Percentiles rank a stretch among this genome's conserved stretches.
Conservation (phyloP, 306 rosid species). For the Sphenostylis stenocarpa region DNA sequence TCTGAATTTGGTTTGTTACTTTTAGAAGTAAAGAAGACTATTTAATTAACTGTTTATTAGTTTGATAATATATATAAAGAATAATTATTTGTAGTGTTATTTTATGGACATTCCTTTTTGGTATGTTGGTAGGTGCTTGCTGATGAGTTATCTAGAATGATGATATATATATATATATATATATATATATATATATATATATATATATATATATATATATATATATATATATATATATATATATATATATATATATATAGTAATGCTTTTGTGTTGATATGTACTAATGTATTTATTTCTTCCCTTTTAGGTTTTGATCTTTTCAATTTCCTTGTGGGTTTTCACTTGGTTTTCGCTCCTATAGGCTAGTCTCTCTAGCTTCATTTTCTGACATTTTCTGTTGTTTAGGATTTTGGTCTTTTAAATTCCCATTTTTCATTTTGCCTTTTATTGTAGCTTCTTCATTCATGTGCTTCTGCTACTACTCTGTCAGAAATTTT, state of each 20-base stretch:
- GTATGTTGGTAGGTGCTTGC: neutral
- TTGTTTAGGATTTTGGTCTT: neutral
- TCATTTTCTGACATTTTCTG: neutral
- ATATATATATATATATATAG: too few relatives aligned
- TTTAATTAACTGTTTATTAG: neutral
- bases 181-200: too few relatives aligned
- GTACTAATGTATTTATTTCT: neutral
- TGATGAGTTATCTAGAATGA: neutral
- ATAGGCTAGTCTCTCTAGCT: neutral
- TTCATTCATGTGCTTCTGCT: neutral
- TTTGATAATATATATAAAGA: constrained; percentile 5
- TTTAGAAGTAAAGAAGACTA: constrained; percentile 19
- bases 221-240: too few relatives aligned
- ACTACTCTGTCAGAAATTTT: neutral
- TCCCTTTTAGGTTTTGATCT: neutral
- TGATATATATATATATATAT: neutral
- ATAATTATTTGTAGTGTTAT: constrained; percentile 10
- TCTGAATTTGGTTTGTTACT: neutral
- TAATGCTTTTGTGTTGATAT: neutral
- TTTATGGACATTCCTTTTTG: neutral
- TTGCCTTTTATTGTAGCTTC: neutral
- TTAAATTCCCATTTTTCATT: neutral
- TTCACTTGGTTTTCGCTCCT: neutral
- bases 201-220: too few relatives aligned
- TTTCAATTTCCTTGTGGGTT: neutral